These are phyloP conservation scores for Ganoderma lucidum DNA, from an alignment of 1,284 basidiomycete species.

Conservation along the genomic window DNA sequence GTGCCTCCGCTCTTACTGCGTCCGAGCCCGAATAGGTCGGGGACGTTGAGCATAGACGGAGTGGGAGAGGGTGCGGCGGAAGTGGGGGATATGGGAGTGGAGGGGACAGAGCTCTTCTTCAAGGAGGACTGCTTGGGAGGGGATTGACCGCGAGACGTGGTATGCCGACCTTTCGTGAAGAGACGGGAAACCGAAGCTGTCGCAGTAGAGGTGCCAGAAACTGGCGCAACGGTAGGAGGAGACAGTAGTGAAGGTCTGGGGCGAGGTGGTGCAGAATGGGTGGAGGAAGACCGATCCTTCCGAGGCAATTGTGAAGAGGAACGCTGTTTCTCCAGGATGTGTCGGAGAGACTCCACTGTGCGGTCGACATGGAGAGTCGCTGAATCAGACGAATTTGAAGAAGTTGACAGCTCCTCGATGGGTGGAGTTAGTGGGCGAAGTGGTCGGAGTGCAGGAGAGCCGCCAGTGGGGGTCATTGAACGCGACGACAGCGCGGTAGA, in stretches of 20 bases:
- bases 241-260: conserved; percentile 44
- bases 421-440: conserved; percentile 58
- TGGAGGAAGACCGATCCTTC: conserved; percentile 30
- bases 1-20: conserved; percentile 34
- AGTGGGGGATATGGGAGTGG: conserved; percentile 38
- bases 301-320: conserved; percentile 40
- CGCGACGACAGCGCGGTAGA: conserved; percentile 42
- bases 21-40: conserved; percentile 37
- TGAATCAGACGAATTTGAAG: conserved; percentile 52
- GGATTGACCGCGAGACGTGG: conserved; percentile 43
- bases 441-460: conserved; percentile 34
- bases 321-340: conserved; percentile 67
- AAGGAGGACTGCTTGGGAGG: conserved; percentile 46
- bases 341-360: conserved; percentile 70
- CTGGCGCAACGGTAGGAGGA: conserved; percentile 56
- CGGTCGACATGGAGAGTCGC: conserved; percentile 59
- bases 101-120: conserved; percentile 59
- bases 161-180: conserved; percentile 57
- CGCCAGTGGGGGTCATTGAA: conserved; percentile 49
- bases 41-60: conserved; percentile 40
- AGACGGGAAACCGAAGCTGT: conserved; percentile 78
- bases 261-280: conserved; percentile 42
- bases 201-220: conserved; percentile 68
- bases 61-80: conserved; percentile 44
- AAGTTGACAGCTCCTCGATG: conserved; percentile 59